Base-by-base conservation (phyloP, 495 filamentous ascomycete species). In the Parathielavia hyrcaniae region DNA sequence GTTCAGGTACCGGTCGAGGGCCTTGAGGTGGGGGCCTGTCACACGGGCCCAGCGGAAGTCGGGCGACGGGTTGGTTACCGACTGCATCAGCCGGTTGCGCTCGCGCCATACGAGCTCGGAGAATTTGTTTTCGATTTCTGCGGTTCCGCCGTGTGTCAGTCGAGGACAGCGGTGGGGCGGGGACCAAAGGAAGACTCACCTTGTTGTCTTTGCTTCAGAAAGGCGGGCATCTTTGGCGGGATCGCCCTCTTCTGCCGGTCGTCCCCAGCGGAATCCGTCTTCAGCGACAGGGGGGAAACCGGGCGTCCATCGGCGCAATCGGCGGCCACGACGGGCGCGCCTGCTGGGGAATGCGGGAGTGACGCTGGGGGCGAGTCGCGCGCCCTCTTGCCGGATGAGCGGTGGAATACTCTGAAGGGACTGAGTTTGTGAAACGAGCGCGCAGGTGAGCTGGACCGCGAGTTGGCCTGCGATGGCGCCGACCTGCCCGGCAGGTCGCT, bases 1-100 rank as follows among this genome's bases (percentile, higher is more conserved):
- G 67, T 97, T 95, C 50, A 78, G 65, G 71, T 96, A 96, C 36
- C 91, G 81, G 71, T 96, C 90, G 50, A 88, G 61, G 62, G 69
- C 50, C 70, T 74, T 68, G 58, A 68, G 58, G 47, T 79, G 86
- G 69, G 59, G 76, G 59, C 52, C 80, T 68, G 58, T 76, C 68
- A 66, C 60, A 60, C 66, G 86, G 70, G 63, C 84, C 75, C 57
- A 85, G 73, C 78, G 77, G 81, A 71, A 77, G 60, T 62, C 78
- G 69, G 64, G 76, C 17, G 63, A 77, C 53, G 69, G 77, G 69
- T 70, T 64, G 48, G 72, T 61, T 6, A 65, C 56, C 50, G 77
- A 73, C 49, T 78, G 69, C 16, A 72, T 63, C 6, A 84, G 58
- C 16, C 85, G 79, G 19, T 78, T 64, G 38, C 82, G 79, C 64